These are phyloP conservation scores for Cladophialophora chaetospira DNA, from an alignment of 2,329 filamentous ascomycete genomes.

Conservation along the genomic window DNA sequence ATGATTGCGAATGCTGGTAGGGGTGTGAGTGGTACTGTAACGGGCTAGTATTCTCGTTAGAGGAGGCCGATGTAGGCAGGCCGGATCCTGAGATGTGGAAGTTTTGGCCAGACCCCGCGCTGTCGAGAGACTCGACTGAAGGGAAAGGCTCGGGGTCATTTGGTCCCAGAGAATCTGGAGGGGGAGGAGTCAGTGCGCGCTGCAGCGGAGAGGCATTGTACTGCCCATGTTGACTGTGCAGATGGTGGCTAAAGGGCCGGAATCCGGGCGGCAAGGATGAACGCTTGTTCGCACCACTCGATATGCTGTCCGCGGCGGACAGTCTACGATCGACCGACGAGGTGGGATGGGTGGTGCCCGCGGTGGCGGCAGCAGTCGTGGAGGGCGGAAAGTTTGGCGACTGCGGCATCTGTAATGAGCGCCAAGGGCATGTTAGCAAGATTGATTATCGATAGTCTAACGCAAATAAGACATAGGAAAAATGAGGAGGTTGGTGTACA, in stretches of 20 bases:
- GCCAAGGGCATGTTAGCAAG: constrained; percentile 36
- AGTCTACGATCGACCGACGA: constrained; percentile 41
- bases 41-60: constrained; percentile 64
- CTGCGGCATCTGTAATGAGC: constrained; percentile 35
- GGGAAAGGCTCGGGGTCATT: constrained; percentile 78
- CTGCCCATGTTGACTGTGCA: constrained; percentile 42
- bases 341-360: constrained; percentile 35
- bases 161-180: constrained; percentile 58
- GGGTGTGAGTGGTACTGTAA: constrained; percentile 39
- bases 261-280: constrained; percentile 64
- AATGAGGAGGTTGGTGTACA: constrained; percentile 36
- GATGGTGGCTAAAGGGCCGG: constrained; percentile 45
- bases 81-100: constrained; percentile 70
- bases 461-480: constrained; percentile 31
- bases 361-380: constrained; percentile 16
- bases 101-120: constrained; percentile 59
- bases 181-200: constrained; percentile 83
- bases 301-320: constrained; percentile 29
- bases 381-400: constrained; percentile 35
- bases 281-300: constrained; percentile 48
- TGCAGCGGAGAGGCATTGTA: constrained; percentile 91
- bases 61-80: constrained; percentile 62
- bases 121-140: constrained; percentile 79
- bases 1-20: constrained; percentile 58
- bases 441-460: constrained; percentile 47